Base-by-base conservation (phyloP, 164 flowering plant genomes). In the Aristolochia contorta region DNA sequence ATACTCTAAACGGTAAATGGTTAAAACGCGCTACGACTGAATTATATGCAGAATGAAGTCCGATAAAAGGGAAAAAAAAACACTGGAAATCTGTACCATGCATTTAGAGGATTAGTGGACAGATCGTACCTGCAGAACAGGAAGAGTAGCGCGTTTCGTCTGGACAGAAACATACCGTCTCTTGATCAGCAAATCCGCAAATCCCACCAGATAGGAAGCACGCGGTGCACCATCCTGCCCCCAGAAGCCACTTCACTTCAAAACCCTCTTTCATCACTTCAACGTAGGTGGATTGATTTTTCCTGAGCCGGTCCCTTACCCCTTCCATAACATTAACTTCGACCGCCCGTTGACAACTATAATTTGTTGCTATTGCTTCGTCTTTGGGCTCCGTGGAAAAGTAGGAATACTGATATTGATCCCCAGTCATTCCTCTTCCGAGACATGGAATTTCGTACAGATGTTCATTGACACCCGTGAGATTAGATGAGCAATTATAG, bases 231-330 rank as follows among this genome's bases (percentile, higher is more conserved):
- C 41, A 27, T n/a, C 45, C 58, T 13, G 43, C 43, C 15, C 58
- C 58, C 58, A 32, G 0, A 1, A 1, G 15, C 45, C 43, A 56
- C 43, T 27, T 56, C 58, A 56, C 41, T 2, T n/a, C 21, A 18
- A 56, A 56, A 16, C 46, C 58, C 32, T 16, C 58, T 10, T 32
- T 56, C 58, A 56, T 16, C n/a, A n/a, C 58, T 27, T 56, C 45
- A 19, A 4, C 45, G 14, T 16, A 56, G 14, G 46, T 32, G 21
- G 45, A 27, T 14, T 2, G 16, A 32, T 32, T 15, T 10, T 16
- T 56, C 30, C 30, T 27, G 30, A 27, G 30, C 30, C 30, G 30
- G 5, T 27, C 30, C 30, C 30, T 2, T 27, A 5, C 30, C 30
- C 30, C 30, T 27, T 27, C 30, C 30, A 27, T 2, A n/a, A 32